Evolutionary conservation across 1,139 yeast species (phyloP).

Genomic region (Diutina neorugosa): DNA sequence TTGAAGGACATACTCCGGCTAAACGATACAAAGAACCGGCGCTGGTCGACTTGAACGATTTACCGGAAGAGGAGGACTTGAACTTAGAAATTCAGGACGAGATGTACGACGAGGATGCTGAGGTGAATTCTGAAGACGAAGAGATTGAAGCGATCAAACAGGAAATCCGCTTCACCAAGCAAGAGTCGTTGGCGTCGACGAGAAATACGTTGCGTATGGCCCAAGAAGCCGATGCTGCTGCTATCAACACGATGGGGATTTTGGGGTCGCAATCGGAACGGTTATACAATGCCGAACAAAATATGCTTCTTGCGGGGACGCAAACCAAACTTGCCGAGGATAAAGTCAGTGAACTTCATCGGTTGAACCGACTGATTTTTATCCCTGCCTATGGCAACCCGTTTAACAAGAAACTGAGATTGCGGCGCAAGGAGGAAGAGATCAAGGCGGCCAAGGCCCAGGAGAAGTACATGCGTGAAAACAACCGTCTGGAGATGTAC

Average conservation of each 20-base stretch:
- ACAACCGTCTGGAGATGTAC: conserved; percentile 30
- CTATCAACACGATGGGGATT: conserved; percentile 82
- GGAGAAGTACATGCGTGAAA: conserved; percentile 40
- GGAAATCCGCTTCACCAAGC: conserved; percentile 75
- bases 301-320: conserved; percentile 63
- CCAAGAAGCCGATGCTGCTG: conserved; percentile 84
- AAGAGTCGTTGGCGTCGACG: conserved; percentile 77
- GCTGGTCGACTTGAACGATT: conserved; percentile 23
- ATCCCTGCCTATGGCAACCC: conserved; percentile 77
- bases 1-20: background rate
- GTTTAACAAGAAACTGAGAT: conserved; percentile 69
- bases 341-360: conserved; percentile 68
- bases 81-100: conserved; percentile 17
- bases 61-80: conserved; percentile 22
- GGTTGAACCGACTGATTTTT: conserved; percentile 72
- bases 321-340: conserved; percentile 78
- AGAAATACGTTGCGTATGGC: conserved; percentile 82
- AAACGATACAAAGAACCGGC: conserved; percentile 12
- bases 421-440: conserved; percentile 63
- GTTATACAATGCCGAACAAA: conserved; percentile 67
- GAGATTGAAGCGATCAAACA: conserved; percentile 84
- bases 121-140: conserved; percentile 54
- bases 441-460: conserved; percentile 54
- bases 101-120: conserved; percentile 34
- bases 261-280: conserved; percentile 87